Evolutionary conservation across 2,329 filamentous ascomycete genomes (phyloP).

Genomic region (Aspergillus sp.): DNA sequence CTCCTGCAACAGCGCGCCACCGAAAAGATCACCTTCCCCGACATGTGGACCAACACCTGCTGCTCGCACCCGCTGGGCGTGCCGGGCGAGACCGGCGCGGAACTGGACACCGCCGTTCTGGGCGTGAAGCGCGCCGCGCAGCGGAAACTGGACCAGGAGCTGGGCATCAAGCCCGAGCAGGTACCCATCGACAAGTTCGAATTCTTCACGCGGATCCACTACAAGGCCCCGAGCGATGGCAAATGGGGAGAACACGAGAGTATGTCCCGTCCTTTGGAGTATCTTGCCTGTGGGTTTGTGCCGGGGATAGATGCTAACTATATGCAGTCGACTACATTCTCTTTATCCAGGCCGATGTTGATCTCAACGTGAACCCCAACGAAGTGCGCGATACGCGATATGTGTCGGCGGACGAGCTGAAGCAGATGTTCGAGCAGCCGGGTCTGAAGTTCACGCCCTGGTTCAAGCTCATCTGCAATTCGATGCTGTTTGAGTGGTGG

Average conservation of each 20-base stretch:
- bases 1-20: constrained; percentile 91
- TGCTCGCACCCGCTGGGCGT: constrained; percentile 95
- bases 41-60: constrained; percentile 99
- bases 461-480: constrained; percentile 99
- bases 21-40: constrained; percentile 98
- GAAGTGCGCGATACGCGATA: constrained; percentile 85
- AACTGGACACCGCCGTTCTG: constrained; percentile 73
- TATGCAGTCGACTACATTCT: constrained; percentile 90
- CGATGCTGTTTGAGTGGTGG: constrained; percentile 99
- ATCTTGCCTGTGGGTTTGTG: neutral
- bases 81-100: constrained; percentile 83
- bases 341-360: constrained; percentile 93
- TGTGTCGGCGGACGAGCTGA: constrained; percentile 78
- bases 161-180: constrained; percentile 85
- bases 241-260: constrained; percentile 99
- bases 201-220: constrained; percentile 96
- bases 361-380: constrained; percentile 73
- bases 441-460: constrained; percentile 88
- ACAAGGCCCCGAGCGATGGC: constrained; percentile 93
- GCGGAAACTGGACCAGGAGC: constrained; percentile 89
- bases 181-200: constrained; percentile 89
- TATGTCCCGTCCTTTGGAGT: constrained; percentile 48
- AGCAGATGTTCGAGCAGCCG: constrained; percentile 79
- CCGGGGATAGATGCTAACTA: constrained; percentile 14
- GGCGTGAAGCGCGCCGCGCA: constrained; percentile 91